Percentiles rank a stretch among this genome's conserved stretches.
Conservation (phyloP, 371 early-diverging fungal species). For the Mucor ambiguus region DNA sequence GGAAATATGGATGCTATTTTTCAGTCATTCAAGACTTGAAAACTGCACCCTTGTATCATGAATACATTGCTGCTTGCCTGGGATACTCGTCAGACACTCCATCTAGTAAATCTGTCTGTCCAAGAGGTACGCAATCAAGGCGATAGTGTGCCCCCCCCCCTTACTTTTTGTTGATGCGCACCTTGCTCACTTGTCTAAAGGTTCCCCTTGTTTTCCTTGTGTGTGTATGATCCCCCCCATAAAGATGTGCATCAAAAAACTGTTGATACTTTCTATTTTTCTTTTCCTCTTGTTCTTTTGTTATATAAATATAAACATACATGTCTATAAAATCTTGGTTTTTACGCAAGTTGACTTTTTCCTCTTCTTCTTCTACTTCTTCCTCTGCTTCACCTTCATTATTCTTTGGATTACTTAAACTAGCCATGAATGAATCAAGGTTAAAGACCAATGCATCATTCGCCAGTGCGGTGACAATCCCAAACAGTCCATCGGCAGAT, state of each 20-base stretch:
- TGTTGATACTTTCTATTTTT: constrained; percentile 12
- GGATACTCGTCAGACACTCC: background rate
- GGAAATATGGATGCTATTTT: background rate
- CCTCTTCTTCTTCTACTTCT: constrained; percentile 7
- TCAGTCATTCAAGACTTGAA: background rate
- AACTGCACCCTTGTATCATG: background rate
- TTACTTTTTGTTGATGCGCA: background rate
- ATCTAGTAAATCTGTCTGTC: background rate
- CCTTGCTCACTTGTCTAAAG: background rate
- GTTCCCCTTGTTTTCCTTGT: background rate
- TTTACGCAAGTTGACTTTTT: constrained; percentile 6
- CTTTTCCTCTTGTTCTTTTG: constrained; percentile 19
- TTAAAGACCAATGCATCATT: constrained; percentile 30
- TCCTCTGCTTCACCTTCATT: constrained; percentile 25
- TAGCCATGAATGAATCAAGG: constrained; percentile 32
- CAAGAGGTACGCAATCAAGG: background rate
- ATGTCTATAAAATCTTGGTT: constrained; percentile 27
- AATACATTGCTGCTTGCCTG: background rate
- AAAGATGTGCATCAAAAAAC: constrained; percentile 11
- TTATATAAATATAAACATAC: constrained; percentile 14
- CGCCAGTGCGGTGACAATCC: constrained; percentile 26
- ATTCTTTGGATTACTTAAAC: constrained; percentile 31
- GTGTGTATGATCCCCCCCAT: constrained; percentile 6
- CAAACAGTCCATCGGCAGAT: background rate
- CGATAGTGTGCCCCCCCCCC: background rate